Base-by-base conservation (phyloP, 1,284 basidiomycete species). In the Puccinia triticina region DNA sequence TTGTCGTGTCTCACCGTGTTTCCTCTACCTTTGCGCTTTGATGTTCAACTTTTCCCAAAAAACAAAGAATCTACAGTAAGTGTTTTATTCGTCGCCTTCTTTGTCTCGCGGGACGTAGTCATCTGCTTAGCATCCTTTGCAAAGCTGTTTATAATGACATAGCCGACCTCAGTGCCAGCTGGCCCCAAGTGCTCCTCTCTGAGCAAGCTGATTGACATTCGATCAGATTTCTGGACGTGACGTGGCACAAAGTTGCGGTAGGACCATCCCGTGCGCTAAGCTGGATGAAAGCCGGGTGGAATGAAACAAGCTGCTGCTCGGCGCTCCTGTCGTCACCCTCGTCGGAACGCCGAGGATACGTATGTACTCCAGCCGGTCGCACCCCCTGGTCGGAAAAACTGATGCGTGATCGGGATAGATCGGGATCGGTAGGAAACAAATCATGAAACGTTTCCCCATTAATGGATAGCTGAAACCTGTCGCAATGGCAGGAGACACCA, bases 401-500 rank as follows among this genome's bases (percentile, higher is more conserved):
- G 2, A n/a, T 34, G 37, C n/a, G 64, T 43, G 37, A 67, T 8
- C 64, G 64, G 64, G 64, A 67, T 32, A n/a, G 37, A 67, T 8
- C 64, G 64, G 64, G 64, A 67, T 32, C 37, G 34, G 64, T 67
- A 23, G 64, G 64, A 43, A 67, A 61, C 32, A 61, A 16, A 26
- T 12, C n/a, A 59, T 59, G 57, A n/a, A n/a, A 29, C 14, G 29
- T 34, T 61, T 32, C 29, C 29, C 59, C 59, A n/a, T n/a, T n/a
- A 61, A 61, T 61, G 64, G 64, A 23, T 43, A 64, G 64, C 14
- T 43, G 64, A 43, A 67, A 67, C 64, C 18, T 67, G 64, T 67
- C 64, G 64, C 64, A 67, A n/a, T 61, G 59, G 29, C 32, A 34
- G 59, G 34, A 61, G 64, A 34, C 59, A 61, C 29, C 59, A 18